Conservation (phyloP, 768 basidiomycete genomes). For the Leccinum ochraceum region DNA sequence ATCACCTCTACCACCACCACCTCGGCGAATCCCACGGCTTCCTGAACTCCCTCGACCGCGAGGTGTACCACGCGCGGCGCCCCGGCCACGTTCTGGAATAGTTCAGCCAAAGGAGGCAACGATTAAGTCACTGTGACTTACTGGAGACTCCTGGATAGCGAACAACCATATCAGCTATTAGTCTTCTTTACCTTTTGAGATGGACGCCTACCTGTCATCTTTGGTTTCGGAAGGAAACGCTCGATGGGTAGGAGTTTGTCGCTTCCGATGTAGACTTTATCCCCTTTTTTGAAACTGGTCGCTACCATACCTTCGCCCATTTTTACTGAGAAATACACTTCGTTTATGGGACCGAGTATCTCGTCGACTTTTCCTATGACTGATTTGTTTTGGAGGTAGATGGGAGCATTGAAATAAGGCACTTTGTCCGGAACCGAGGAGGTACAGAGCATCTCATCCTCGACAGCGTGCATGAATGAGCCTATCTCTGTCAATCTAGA, state of each 20-base stretch:
- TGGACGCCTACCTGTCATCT: conserved; percentile 65
- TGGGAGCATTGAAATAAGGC: conserved; percentile 98
- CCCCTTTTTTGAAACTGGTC: conserved; percentile 93
- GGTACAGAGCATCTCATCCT: conserved; percentile 97
- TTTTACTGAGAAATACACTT: conserved; percentile 97
- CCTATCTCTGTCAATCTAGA: conserved; percentile 72
- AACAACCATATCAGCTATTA: background rate
- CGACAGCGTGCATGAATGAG: conserved; percentile 90
- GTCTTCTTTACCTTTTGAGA: conserved; percentile 8
- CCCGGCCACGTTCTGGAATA: conserved; percentile 48
- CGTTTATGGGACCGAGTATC: conserved; percentile 98
- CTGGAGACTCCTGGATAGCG: conserved; percentile 31
- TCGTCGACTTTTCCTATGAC: conserved; percentile 97
- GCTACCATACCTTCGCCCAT: conserved; percentile 97
- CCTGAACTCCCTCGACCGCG: conserved; percentile 30
- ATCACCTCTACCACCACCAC: conserved; percentile 33
- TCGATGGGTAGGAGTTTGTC: conserved; percentile 97
- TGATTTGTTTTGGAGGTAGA: conserved; percentile 96
- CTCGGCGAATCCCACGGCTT: conserved; percentile 37
- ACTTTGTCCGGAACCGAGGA: conserved; percentile 87
- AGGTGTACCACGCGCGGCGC: conserved; percentile 27
- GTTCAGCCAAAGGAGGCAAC: conserved; percentile 31
- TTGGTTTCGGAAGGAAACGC: conserved; percentile 95
- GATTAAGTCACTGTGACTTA: conserved; percentile 6
- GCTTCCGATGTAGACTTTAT: conserved; percentile 96